These are phyloP conservation scores for Citrus mangshanensis DNA, from an alignment of 345 rosid genomes.

Conservation along the genomic window DNA sequence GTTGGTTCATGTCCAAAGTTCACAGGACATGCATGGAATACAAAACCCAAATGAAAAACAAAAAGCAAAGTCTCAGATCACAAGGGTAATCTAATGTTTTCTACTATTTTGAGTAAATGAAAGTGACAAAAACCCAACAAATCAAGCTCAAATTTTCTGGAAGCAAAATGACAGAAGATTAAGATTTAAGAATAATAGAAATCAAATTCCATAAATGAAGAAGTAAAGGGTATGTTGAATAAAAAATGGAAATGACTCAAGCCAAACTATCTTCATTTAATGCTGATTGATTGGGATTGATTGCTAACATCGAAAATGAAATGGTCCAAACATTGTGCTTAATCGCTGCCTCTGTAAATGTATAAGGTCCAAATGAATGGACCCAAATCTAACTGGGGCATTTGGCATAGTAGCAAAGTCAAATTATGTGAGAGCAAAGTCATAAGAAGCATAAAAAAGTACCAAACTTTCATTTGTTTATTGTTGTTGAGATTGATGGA, in stretches of 20 bases:
- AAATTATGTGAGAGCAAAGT: not conserved
- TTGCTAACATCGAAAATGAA: slow-evolving; percentile 16
- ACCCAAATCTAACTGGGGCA: not conserved
- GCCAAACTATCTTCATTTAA: slow-evolving; percentile 5
- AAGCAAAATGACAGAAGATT: not conserved
- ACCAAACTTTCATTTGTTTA: not conserved
- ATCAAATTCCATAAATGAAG: not conserved
- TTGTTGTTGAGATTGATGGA: not conserved
- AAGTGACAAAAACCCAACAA: not conserved
- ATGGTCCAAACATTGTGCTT: not conserved
- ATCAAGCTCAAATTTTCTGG: not conserved
- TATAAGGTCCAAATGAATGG: not conserved
- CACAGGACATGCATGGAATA: not conserved
- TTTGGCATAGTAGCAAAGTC: not conserved
- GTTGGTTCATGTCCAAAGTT: not conserved
- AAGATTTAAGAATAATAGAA: not conserved
- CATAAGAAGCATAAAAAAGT: not conserved
- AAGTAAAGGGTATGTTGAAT: not conserved
- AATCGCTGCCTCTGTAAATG: not conserved
- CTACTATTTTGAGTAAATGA: not conserved
- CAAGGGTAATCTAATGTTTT: not conserved
- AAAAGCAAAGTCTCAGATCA: not conserved
- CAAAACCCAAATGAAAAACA: not conserved
- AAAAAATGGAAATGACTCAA: slow-evolving; percentile 11
- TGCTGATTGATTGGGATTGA: slow-evolving; percentile 9